These are phyloP conservation scores for Delphinella strobiligena DNA, from an alignment of 2,329 filamentous ascomycete species.

Conservation along the genomic window DNA sequence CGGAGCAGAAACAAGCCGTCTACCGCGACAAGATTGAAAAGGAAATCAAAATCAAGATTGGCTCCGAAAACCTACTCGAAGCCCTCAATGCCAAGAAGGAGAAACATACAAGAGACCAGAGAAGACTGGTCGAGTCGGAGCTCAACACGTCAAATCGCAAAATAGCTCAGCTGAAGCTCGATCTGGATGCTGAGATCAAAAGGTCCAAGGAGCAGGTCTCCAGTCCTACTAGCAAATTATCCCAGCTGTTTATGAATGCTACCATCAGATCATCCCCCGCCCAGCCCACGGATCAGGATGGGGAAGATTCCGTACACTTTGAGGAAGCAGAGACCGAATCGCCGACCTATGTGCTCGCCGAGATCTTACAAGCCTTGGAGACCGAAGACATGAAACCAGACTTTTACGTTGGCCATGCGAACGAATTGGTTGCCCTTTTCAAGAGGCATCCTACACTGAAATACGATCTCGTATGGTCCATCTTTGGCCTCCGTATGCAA, in stretches of 20 bases:
- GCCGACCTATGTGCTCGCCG: conserved; percentile 79
- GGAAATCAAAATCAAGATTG: conserved; percentile 95
- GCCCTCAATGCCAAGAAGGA: conserved; percentile 88
- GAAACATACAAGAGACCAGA: conserved; percentile 73
- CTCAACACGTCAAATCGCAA: conserved; percentile 75
- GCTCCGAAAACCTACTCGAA: conserved; percentile 95
- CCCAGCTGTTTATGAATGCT: conserved; percentile 45
- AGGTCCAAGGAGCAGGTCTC: conserved; percentile 38
- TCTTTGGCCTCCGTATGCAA: conserved; percentile 88
- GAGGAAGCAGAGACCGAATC: conserved; percentile 64
- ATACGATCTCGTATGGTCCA: conserved; percentile 91
- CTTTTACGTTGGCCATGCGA: conserved; percentile 89
- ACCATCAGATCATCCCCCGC: conserved; percentile 28
- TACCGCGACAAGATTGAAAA: conserved; percentile 81
- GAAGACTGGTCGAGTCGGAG: conserved; percentile 57
- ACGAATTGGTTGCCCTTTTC: conserved; percentile 91
- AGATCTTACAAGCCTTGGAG: conserved; percentile 83
- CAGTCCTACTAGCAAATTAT: conserved; percentile 33
- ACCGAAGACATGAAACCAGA: conserved; percentile 78
- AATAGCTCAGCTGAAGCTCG: conserved; percentile 46
- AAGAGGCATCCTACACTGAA: conserved; percentile 86
- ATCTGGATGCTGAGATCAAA: conserved; percentile 49
- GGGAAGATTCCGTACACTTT: conserved; percentile 25
- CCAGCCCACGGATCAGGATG: conserved; percentile 17
- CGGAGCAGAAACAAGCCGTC: conserved; percentile 62